phyloP scores from a whole-genome alignment of 371 early-diverging fungal genomes.

The Mortierella sp. region DNA sequence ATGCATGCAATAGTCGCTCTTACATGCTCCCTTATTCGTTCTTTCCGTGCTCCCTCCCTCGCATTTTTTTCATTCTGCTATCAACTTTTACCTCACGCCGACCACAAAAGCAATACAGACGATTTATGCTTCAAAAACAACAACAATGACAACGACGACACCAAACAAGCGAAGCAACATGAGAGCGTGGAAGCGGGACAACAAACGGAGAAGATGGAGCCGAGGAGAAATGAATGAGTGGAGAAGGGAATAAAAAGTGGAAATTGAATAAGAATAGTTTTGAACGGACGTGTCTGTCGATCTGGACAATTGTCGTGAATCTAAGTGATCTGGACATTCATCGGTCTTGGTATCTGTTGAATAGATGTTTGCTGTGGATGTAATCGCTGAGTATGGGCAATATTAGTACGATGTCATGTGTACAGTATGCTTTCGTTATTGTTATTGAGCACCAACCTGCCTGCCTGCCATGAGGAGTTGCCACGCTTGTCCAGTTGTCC shows the following conservation, averaged over 20 bases:
- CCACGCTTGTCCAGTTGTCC: too few relatives aligned
- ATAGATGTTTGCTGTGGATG: too few relatives aligned
- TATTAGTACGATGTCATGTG: too few relatives aligned
- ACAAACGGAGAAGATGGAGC: background rate
- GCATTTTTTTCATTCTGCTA: too few relatives aligned
- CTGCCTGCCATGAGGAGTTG: too few relatives aligned
- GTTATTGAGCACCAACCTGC: too few relatives aligned
- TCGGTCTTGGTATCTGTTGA: too few relatives aligned
- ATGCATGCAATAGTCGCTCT: background rate
- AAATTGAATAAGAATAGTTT: background rate
- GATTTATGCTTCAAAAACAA: background rate
- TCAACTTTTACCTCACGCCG: too few relatives aligned
- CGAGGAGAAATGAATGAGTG: background rate
- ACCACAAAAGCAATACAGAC: background rate
- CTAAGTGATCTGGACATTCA: too few relatives aligned
- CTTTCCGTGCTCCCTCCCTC: background rate
- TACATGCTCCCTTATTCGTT: background rate
- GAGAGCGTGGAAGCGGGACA: slow-evolving; percentile 5
- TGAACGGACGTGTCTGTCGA: background rate
- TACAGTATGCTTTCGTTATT: too few relatives aligned
- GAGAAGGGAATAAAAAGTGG: background rate
- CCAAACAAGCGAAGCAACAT: background rate
- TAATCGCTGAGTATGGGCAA: too few relatives aligned
- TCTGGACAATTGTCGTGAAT: too few relatives aligned
- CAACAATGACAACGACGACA: background rate